Percentiles rank a stretch among this genome's conserved stretches.
Conservation (phyloP, 768 basidiomycete species). For the Phylloporus sp. region DNA sequence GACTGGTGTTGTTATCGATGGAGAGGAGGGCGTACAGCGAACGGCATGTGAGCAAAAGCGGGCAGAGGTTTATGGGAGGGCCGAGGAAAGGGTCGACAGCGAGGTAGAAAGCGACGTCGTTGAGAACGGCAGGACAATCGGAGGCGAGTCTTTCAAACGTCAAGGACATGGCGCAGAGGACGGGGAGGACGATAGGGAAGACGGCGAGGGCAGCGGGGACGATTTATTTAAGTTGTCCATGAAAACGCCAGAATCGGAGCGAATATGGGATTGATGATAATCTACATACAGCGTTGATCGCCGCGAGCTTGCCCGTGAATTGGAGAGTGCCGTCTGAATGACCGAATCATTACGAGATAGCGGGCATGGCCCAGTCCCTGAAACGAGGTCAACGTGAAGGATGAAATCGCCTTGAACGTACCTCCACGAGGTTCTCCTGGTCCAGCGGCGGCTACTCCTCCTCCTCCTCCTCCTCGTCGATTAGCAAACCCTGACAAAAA, state of each 20-base stretch:
- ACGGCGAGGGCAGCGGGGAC: slow-evolving; percentile 10
- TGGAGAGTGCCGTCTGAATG: slow-evolving; percentile 27
- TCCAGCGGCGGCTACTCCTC: background rate
- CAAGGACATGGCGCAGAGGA: background rate
- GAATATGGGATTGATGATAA: slow-evolving; percentile 35
- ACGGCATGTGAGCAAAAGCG: slow-evolving; percentile 39
- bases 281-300: slow-evolving; percentile 35
- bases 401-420: background rate
- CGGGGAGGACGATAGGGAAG: background rate
- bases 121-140: slow-evolving; percentile 21
- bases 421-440: background rate
- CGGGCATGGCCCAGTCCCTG: slow-evolving; percentile 23
- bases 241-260: slow-evolving; percentile 27
- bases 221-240: slow-evolving; percentile 25
- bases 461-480: background rate
- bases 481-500: background rate
- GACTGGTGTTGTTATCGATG: slow-evolving; percentile 32
- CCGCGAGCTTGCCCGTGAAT: slow-evolving; percentile 34
- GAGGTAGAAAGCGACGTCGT: slow-evolving; percentile 42
- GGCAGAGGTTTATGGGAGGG: slow-evolving; percentile 39
- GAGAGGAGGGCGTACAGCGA: slow-evolving; percentile 35
- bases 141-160: slow-evolving; percentile 19
- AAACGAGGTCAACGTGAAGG: slow-evolving; percentile 21
- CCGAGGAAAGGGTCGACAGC: slow-evolving; percentile 38
- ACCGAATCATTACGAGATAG: slow-evolving; percentile 35